Conservation (phyloP, 768 basidiomycete species). For the Tremella mesenterica region DNA sequence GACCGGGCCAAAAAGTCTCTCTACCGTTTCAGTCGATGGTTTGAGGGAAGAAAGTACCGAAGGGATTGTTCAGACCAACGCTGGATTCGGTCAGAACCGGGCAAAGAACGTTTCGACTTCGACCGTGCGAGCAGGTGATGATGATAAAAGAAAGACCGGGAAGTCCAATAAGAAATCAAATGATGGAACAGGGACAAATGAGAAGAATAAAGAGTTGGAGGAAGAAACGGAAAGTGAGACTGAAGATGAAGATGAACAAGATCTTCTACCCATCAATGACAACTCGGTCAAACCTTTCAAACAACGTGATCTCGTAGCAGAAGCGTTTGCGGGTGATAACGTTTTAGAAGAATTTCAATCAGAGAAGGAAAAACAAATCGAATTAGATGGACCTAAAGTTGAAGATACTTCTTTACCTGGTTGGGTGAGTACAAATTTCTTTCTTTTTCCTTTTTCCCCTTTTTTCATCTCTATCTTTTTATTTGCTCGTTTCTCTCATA, state of each 20-base stretch:
- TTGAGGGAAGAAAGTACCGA: no score
- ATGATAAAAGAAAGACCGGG: slow-evolving; percentile 30
- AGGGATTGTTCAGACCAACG: no score
- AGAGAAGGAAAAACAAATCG: slow-evolving; percentile 70
- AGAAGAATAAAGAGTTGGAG: slow-evolving; percentile 48
- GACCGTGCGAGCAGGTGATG: no score
- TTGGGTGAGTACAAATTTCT: slow-evolving; percentile 59
- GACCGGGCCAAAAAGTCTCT: background rate
- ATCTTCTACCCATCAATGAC: slow-evolving; percentile 24
- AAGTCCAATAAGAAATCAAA: slow-evolving; percentile 6
- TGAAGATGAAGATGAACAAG: slow-evolving; percentile 52
- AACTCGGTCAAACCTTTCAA: slow-evolving; percentile 61
- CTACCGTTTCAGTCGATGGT: no score
- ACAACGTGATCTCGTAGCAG: slow-evolving; percentile 84
- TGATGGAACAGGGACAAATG: no score
- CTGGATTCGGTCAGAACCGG: no score
- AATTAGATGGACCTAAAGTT: slow-evolving; percentile 75
- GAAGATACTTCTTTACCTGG: slow-evolving; percentile 87
- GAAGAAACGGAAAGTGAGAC: slow-evolving; percentile 18
- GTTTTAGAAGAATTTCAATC: slow-evolving; percentile 85
- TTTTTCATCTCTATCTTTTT: background rate
- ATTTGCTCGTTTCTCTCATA: slow-evolving; percentile 1
- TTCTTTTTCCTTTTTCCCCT: background rate
- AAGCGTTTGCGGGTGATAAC: slow-evolving; percentile 94
- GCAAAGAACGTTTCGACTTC: no score